Percentiles rank a stretch among this genome's conserved stretches.
These are phyloP conservation scores for Rubia tinctorum DNA, from an alignment of 305 asterid genomes.

Conservation along the genomic window DNA sequence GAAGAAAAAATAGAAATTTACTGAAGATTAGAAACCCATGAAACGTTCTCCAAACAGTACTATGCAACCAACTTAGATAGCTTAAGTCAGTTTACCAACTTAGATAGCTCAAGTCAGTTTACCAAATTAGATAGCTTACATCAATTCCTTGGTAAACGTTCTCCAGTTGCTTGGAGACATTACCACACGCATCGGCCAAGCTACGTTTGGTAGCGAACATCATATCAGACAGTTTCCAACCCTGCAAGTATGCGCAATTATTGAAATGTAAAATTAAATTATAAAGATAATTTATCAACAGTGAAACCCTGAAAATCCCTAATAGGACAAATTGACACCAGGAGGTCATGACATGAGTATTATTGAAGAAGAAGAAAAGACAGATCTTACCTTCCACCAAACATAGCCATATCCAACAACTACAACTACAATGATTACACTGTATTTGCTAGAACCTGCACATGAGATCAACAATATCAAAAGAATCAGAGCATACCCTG, in stretches of 20 bases:
- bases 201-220: conserved; percentile 98
- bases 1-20: conserved; percentile 26
- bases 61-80: not conserved
- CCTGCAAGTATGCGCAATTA: conserved; percentile 48
- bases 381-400: not conserved
- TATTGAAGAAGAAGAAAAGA: not conserved
- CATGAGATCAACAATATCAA: conserved; percentile 9
- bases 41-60: not conserved
- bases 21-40: not conserved
- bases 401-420: conserved; percentile 1
- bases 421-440: conserved; percentile 43
- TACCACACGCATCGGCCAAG: conserved; percentile 72
- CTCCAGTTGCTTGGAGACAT: conserved; percentile 85
- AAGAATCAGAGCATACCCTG: not conserved
- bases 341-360: not conserved
- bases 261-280: not conserved
- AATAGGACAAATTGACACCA: not conserved
- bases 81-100: too few species aligned
- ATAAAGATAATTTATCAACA: too few species aligned
- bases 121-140: conserved; percentile 45
- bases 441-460: conserved; percentile 78
- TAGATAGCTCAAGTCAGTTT: too few species aligned
- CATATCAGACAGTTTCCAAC: conserved; percentile 85
- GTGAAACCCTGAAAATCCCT: not conserved
- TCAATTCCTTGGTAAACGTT: conserved; percentile 64